These are phyloP conservation scores for Salinomyces thailandicus DNA, from an alignment of 2,329 filamentous ascomycete genomes.

Conservation along the genomic window DNA sequence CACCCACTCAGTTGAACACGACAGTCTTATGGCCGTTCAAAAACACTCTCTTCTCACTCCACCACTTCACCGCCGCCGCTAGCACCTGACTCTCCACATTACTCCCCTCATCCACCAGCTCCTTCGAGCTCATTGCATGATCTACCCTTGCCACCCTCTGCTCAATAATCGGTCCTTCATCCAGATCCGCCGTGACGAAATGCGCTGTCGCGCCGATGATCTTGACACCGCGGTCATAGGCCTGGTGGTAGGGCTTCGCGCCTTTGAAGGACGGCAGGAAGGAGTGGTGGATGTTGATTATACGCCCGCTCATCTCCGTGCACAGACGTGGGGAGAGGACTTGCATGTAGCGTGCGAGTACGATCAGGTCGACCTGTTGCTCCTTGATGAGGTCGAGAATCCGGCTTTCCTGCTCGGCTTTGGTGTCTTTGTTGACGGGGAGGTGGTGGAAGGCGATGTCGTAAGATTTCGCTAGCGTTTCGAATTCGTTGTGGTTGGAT, in stretches of 20 bases:
- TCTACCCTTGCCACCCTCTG: conserved; percentile 69
- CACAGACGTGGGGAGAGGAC: conserved; percentile 66
- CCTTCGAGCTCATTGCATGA: conserved; percentile 64
- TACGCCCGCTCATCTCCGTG: conserved; percentile 67
- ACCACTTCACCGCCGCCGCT: conserved; percentile 74
- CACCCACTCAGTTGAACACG: conserved; percentile 56
- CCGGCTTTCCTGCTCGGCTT: conserved; percentile 58
- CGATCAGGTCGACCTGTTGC: conserved; percentile 65
- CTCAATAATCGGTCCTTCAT: conserved; percentile 83
- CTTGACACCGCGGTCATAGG: conserved; percentile 76
- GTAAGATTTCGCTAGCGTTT: conserved; percentile 58
- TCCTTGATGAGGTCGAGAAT: conserved; percentile 60
- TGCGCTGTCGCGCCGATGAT: conserved; percentile 80
- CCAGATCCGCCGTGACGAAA: conserved; percentile 74
- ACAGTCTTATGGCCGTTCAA: conserved; percentile 72
- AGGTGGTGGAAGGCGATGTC: conserved; percentile 71
- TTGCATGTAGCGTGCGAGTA: conserved; percentile 81
- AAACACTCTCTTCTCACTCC: conserved; percentile 66
- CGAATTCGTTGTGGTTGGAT: conserved; percentile 71
- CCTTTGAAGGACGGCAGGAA: conserved; percentile 84
- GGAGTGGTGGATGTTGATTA: conserved; percentile 87
- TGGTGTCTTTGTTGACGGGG: conserved; percentile 69
- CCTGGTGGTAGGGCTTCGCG: conserved; percentile 80
- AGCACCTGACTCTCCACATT: conserved; percentile 78
- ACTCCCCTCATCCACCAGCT: conserved; percentile 67